Evolutionary conservation across 2,329 filamentous ascomycete genomes (phyloP).

Genomic region (Alternaria burnsii): DNA sequence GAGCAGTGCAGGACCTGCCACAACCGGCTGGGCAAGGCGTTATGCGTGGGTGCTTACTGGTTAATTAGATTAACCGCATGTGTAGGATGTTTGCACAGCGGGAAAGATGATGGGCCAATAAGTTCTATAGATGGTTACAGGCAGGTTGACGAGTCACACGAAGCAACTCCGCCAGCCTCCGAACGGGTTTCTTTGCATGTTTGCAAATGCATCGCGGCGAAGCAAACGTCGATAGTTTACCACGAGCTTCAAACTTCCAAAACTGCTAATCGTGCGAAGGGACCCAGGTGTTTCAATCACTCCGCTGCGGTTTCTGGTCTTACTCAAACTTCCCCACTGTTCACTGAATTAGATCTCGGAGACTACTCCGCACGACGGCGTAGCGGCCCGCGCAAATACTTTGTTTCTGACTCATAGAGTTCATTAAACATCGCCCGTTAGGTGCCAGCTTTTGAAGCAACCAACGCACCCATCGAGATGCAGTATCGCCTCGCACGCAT

Average conservation of each 20-base stretch:
- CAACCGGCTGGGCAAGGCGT: conserved; percentile 18
- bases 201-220: not conserved
- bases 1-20: conserved; percentile 10
- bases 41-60: conserved; percentile 12
- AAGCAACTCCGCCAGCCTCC: conserved; percentile 2
- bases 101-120: conserved; percentile 12
- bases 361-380: not conserved
- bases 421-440: not conserved
- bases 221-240: not conserved
- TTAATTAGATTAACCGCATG: conserved; percentile 19
- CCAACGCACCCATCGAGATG: not conserved
- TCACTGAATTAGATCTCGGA: not conserved
- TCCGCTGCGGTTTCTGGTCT: not conserved
- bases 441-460: not conserved
- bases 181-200: not conserved
- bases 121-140: not conserved
- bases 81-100: conserved; percentile 8
- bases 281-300: not conserved
- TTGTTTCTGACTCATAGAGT: not conserved
- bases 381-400: not conserved
- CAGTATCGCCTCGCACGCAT: not conserved
- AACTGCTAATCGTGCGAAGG: not conserved
- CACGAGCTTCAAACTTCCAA: not conserved
- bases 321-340: not conserved
- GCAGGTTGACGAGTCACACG: conserved; percentile 1